Evolutionary conservation across 768 basidiomycete genomes (phyloP).

Genomic region (Dacryopinax spathularia): DNA sequence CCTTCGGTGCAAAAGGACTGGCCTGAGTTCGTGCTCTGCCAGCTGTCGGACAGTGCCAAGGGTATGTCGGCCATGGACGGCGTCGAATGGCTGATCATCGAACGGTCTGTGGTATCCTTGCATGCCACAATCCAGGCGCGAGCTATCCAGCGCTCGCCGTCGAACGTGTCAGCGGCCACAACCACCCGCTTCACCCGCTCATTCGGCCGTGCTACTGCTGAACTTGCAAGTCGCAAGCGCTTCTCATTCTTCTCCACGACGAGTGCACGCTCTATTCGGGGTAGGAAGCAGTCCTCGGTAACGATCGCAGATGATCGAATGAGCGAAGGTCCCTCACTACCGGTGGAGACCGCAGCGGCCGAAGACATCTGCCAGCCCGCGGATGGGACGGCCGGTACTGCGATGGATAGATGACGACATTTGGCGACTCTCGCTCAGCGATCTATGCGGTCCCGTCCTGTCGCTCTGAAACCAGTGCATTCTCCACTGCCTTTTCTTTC

Average conservation of each 20-base stretch:
- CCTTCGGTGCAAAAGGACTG: slow-evolving; percentile 31
- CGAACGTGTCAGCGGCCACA: background rate
- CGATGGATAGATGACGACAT: too few species aligned
- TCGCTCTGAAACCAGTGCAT: too few species aligned
- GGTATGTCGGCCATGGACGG: background rate
- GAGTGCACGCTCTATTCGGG: background rate
- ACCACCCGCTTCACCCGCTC: background rate
- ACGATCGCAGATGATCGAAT: too few species aligned
- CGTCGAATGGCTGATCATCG: background rate
- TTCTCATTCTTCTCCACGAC: background rate
- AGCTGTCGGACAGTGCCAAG: slow-evolving; percentile 25
- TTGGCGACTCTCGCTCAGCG: too few species aligned
- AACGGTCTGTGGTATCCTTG: background rate
- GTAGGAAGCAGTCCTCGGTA: background rate
- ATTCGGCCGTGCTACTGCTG: background rate
- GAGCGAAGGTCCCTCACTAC: too few species aligned
- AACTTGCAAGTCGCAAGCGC: background rate
- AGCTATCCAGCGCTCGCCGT: background rate
- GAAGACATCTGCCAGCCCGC: too few species aligned
- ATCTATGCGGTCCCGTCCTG: too few species aligned
- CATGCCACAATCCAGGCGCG: background rate
- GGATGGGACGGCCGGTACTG: too few species aligned
- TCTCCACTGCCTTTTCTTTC: too few species aligned
- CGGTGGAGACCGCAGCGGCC: too few species aligned
- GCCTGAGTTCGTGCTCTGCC: slow-evolving; percentile 59